A percentile compares a stretch with the other conserved stretches of the same genome.
Evolutionary conservation across 2,329 filamentous ascomycete genomes (phyloP).

Genomic region (Aspergillus ruber): DNA sequence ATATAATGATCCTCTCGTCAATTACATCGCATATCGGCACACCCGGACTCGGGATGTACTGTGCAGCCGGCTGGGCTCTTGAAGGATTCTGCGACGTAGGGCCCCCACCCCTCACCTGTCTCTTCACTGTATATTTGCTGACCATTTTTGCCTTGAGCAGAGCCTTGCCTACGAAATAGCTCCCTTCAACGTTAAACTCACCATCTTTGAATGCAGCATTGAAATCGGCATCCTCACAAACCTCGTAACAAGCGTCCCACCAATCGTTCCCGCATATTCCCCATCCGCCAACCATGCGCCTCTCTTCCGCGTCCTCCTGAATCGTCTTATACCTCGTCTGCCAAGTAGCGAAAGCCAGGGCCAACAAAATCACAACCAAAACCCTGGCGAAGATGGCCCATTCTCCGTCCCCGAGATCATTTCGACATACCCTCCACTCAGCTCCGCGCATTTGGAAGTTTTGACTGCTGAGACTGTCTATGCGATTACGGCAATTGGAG

Average conservation of each 20-base stretch:
- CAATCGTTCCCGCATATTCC: slow-evolving; percentile 61
- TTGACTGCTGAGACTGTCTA: slow-evolving; percentile 85
- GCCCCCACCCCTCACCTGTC: neutral
- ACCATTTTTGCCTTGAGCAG: slow-evolving; percentile 19
- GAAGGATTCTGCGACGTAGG: slow-evolving; percentile 86
- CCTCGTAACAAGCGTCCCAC: slow-evolving; percentile 75
- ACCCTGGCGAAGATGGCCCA: slow-evolving; percentile 25
- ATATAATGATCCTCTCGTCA: slow-evolving; percentile 83
- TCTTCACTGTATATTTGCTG: slow-evolving; percentile 3
- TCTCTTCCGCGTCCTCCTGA: slow-evolving; percentile 74
- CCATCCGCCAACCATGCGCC: slow-evolving; percentile 68
- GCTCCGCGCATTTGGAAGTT: slow-evolving; percentile 60
- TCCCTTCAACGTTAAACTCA: slow-evolving; percentile 94
- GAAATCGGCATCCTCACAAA: slow-evolving; percentile 86
- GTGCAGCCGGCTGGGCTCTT: slow-evolving; percentile 86
- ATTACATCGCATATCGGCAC: slow-evolving; percentile 90
- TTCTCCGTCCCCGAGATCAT: slow-evolving; percentile 45
- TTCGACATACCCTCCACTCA: slow-evolving; percentile 68
- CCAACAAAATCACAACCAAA: slow-evolving; percentile 13
- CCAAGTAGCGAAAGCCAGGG: slow-evolving; percentile 34
- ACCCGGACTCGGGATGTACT: slow-evolving; percentile 83
- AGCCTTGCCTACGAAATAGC: slow-evolving; percentile 91
- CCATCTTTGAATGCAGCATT: slow-evolving; percentile 90
- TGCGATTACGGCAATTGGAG: slow-evolving; percentile 83
- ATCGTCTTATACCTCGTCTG: slow-evolving; percentile 69